Evolutionary conservation across 1,284 basidiomycete species (phyloP).

Genomic region (Tylopilus sp.): DNA sequence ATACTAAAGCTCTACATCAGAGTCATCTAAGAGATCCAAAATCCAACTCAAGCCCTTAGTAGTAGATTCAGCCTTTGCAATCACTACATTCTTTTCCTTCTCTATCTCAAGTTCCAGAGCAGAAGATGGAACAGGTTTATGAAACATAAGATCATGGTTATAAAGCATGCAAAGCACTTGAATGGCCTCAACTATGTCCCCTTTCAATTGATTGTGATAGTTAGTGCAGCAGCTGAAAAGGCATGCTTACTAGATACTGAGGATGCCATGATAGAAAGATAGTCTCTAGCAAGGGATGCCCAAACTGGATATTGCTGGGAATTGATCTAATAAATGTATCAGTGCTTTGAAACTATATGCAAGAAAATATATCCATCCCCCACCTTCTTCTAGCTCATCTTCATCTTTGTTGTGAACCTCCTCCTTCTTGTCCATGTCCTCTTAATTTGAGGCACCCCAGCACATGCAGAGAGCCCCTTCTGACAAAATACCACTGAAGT

Average conservation of each 20-base stretch:
- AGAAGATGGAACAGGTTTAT: not conserved
- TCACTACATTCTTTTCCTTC: no score
- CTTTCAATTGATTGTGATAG: not conserved
- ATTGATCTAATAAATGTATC: no score
- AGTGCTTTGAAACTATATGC: no score
- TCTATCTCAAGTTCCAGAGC: not conserved
- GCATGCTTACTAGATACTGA: not conserved
- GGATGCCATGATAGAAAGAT: not conserved
- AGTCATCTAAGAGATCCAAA: not conserved
- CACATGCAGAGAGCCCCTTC: no score
- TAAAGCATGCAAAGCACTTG: not conserved
- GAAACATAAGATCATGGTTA: not conserved
- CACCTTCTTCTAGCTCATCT: not conserved
- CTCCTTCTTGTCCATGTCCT: no score
- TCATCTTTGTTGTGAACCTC: no score
- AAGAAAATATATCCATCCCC: not conserved
- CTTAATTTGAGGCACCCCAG: no score
- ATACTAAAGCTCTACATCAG: not conserved
- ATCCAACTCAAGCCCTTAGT: no score
- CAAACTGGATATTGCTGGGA: not conserved
- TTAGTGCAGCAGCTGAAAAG: not conserved
- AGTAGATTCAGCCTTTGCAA: not conserved
- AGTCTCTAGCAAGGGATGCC: not conserved
- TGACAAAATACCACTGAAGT: no score
- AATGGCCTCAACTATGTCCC: not conserved